Base-by-base conservation (phyloP, 2,329 filamentous ascomycete genomes). In the Alternaria sp. region DNA sequence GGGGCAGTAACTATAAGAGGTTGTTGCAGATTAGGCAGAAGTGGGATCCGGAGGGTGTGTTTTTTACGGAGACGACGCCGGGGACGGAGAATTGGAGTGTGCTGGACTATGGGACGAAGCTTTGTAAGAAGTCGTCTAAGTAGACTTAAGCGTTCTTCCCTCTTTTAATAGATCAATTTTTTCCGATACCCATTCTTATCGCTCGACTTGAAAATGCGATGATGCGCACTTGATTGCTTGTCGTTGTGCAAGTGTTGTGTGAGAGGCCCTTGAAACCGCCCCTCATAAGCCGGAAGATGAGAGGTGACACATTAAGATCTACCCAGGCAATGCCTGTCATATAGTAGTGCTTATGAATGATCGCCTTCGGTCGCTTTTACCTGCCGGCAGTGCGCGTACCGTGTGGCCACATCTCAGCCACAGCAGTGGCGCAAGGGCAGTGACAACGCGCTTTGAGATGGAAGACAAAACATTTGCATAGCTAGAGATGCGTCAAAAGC, bases 81-180 rank as follows among this genome's bases (percentile, higher is more conserved):
- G 77, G 77, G 0, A 79, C 75, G 23, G 77, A 79, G 68, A 67
- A 72, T 26, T 78, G 77, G 76, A 67, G 65, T 21, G 71, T 79
- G 6, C 65, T 79, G 46, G 76, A 78, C 44, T 75, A 71, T 32
- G 77, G 76, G n/a, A 75, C 68, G 25, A 79, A 77, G 63, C 70
- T 79, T 40, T 79, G 77, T 58, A 74, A 73, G 65, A 73, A 70
- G 61, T 62, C 50, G 15, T 61, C 45, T 13, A 58, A 47, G 50
- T 55, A 45, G 36, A 36, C 12, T 30, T 26, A 7, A 13, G 32
- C 4, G 1, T 26, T 5, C 13, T 36, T 36, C 12, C 19, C 44
- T 51, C 2, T 54, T 26, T 46, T 12, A 12, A n/a, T 53, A 25
- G 44, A 9, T 15, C 17, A 9, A 25, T 44, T 9, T 23, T 15